Base-by-base conservation (phyloP, 2,329 filamentous ascomycete species). In the Cercospora brassicicola region DNA sequence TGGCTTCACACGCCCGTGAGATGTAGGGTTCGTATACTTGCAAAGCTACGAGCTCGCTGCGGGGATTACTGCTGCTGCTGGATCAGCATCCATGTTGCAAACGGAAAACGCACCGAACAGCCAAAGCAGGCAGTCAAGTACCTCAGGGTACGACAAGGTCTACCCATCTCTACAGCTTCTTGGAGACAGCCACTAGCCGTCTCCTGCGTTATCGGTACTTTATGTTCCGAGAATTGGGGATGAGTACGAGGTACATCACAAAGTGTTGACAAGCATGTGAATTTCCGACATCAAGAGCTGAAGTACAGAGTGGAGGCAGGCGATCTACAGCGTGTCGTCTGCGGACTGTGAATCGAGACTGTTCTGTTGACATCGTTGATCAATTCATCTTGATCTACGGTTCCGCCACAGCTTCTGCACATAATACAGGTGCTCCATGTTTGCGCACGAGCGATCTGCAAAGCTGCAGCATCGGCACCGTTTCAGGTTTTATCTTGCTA, bases 381-480 rank as follows among this genome's bases (percentile, higher is more conserved):
- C 59, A 3, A 23, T 15, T 48, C 59, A 61, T 28, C 26, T 42
- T 48, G 30, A 51, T 57, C 62, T 64, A 39, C 62, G 33, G 20
- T 56, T 42, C 26, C 62, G 48, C 45, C 36, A 61, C 59, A 61
- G 23, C 59, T 48, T n/a, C 59, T 61, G 59, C 39, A 61, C 59
- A 48, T 18, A 33, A 59, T 39, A 31, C 56, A 59, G 28, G 36
- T 39, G 59, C 59, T 39, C 36, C 36, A 28, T 61, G 33, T 23
- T 36, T 31, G 59, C 59, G 26, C 20, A 26, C 36, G 39, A 30
- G 36, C 20, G 61, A 64, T 64, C 61, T 64, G 33, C 61, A 64
- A 31, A 18, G 30, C 61, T 18, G 45, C 30, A 64, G 45, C 11
- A 18, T 39, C 33, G 48, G 30, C 20, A 33, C n/a, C 33, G 48